Evolutionary conservation across 257 asterid species (phyloP), one percentile per base, ranked within the genome.

Genomic region (Avicennia marina): DNA sequence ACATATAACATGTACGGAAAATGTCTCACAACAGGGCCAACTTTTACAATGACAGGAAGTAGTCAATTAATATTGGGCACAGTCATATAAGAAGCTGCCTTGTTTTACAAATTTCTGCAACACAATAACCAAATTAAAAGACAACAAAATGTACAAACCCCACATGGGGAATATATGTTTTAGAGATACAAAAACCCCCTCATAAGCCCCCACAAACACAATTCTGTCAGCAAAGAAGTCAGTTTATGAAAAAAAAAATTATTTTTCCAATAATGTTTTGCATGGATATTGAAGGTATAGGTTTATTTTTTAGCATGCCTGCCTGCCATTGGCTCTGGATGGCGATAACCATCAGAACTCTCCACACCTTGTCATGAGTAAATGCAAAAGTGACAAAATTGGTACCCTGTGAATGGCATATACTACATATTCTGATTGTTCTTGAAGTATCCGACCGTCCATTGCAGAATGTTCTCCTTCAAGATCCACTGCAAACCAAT

Each of bases 401-500:
- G 67, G 75, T 88, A 91, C 97, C 95, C 90, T 81, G 89, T 88
- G 95, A 75, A 91, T 82, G 78, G 98, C 94, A 80, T 88, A 75
- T 51, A 88, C 97, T 58, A 91, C 98, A 77, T 91, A 88, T 81
- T 81, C 91, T 49, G 96, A 66, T 75, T 91, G 95, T 71, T 85
- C 98, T 80, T 91, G 90, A 72, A 91, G 97, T 76, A 91, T 91
- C 76, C 67, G 89, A 55, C 94, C 96, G 81, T 91, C 98, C 98
- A 91, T 88, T 68, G 98, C 98, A 73, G 98, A 91, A 78, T 88
- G 97, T 91, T 91, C 98, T 78, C 98, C 98, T 73, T 91, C 95
- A 72, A 91, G 98, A 82, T 91, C 95, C 67, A 91, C 97, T 3
- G 95, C 86, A 45, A 85, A 91, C 98, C 98, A 91, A 74, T 91